These are phyloP conservation scores for Xylariaceae sp. DNA, from an alignment of 2,329 filamentous ascomycete species.

Conservation along the genomic window DNA sequence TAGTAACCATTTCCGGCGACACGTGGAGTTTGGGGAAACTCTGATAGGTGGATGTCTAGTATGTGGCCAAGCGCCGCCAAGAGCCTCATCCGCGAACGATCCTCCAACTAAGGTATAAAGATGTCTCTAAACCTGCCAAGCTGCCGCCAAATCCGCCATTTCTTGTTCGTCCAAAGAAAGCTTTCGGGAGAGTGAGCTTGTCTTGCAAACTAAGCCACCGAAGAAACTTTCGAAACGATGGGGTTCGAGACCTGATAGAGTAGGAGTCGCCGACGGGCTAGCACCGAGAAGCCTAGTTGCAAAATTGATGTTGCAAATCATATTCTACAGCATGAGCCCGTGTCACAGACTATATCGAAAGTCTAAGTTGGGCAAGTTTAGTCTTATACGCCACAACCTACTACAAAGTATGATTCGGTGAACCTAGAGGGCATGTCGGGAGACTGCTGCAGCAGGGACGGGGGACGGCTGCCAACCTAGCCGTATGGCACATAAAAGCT, in stretches of 20 bases:
- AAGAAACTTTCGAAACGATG: neutral
- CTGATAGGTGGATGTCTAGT: neutral
- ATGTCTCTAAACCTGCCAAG: neutral
- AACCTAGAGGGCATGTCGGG: neutral
- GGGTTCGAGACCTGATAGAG: neutral
- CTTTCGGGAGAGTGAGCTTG: neutral
- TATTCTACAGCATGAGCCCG: neutral
- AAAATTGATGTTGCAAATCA: neutral
- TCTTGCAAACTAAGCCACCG: conserved; percentile 10
- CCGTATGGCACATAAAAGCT: neutral
- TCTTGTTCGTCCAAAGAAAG: neutral
- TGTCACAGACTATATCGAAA: neutral
- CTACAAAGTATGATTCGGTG: neutral
- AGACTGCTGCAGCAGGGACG: too few species aligned
- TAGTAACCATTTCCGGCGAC: neutral
- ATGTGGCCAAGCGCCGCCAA: conserved; percentile 13
- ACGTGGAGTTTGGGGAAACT: neutral
- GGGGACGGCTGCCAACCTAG: too few species aligned
- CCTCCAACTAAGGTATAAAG: neutral
- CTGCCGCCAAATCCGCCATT: neutral
- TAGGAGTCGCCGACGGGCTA: neutral
- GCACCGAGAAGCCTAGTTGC: neutral
- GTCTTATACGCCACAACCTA: neutral
- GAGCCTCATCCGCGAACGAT: conserved; percentile 23
- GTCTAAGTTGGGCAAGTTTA: neutral